Conservation (phyloP, 139 green algal species). For the Limnomonas spitsbergensis region DNA sequence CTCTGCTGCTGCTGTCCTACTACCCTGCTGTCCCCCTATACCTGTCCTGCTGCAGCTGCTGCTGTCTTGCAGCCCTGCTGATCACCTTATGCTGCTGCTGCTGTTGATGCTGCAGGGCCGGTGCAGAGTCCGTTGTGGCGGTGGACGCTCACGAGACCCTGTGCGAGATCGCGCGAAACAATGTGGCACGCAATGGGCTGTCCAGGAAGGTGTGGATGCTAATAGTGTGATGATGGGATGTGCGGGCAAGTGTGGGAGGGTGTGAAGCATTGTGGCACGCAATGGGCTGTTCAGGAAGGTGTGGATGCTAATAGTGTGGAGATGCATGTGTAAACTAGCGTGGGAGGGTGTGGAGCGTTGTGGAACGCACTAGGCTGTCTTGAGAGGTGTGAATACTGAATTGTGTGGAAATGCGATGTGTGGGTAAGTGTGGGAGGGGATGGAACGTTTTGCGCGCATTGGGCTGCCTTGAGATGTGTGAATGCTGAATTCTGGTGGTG, state of each 20-base stretch:
- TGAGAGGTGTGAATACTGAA: neutral
- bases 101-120: too few species aligned
- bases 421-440: neutral
- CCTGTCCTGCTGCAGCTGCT: too few species aligned
- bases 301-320: neutral
- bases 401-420: neutral
- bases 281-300: conserved; percentile 10
- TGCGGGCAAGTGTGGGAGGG: neutral
- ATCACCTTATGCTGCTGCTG: too few species aligned
- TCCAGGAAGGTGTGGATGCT: neutral
- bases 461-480: neutral
- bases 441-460: conserved; percentile 13
- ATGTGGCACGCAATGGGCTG: conserved; percentile 19
- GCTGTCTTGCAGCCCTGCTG: too few species aligned
- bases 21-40: too few species aligned
- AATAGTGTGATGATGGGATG: neutral
- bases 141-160: neutral
- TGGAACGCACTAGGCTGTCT: conserved; percentile 8
- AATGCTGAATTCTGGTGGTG: too few species aligned
- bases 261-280: conserved; percentile 6
- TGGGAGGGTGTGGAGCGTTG: conserved; percentile 1
- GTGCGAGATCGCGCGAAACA: conserved; percentile 1
- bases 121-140: neutral
- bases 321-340: too few species aligned
- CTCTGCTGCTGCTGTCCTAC: too few species aligned